phyloP scores from a whole-genome alignment of 225 moss, liverwort and hornwort species.

The Antitrichia curtipendula region DNA sequence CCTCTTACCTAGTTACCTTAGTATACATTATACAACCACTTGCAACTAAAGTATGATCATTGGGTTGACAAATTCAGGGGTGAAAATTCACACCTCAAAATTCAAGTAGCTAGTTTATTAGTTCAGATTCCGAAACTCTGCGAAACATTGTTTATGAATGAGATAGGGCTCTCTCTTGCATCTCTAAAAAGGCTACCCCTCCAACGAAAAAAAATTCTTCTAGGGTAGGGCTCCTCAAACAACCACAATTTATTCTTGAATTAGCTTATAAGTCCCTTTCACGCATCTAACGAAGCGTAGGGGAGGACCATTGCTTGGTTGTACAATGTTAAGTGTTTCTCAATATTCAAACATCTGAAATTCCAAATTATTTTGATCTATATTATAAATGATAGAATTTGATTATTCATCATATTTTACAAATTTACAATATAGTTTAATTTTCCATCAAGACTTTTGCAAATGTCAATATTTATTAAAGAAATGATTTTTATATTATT shows the following conservation, averaged over 20 bases:
- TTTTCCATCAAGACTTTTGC: too few relatives aligned
- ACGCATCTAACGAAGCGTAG: not conserved
- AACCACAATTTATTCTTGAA: not conserved
- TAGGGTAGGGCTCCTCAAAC: too few relatives aligned
- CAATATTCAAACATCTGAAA: too few relatives aligned
- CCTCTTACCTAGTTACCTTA: too few relatives aligned
- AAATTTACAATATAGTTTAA: not conserved
- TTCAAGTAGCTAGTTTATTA: not conserved
- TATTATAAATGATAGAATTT: not conserved
- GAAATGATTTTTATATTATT: too few relatives aligned
- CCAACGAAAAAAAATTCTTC: too few relatives aligned
- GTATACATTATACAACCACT: too few relatives aligned
- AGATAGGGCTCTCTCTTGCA: fast-evolving
- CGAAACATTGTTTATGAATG: not conserved
- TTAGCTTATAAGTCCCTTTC: fast-evolving
- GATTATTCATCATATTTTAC: not conserved
- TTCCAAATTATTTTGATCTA: too few relatives aligned
- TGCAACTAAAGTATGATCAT: not conserved
- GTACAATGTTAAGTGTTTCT: not conserved
- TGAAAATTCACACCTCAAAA: too few relatives aligned
- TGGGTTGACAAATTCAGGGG: not conserved
- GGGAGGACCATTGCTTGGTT: too few relatives aligned
- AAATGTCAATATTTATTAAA: too few relatives aligned
- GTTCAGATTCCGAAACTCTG: fast-evolving
- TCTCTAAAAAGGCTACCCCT: too few relatives aligned